A percentile compares a stretch with the other conserved stretches of the same genome.
These are phyloP conservation scores for Coprinopsis strossmayeri DNA, from an alignment of 768 basidiomycete genomes.

Conservation along the genomic window DNA sequence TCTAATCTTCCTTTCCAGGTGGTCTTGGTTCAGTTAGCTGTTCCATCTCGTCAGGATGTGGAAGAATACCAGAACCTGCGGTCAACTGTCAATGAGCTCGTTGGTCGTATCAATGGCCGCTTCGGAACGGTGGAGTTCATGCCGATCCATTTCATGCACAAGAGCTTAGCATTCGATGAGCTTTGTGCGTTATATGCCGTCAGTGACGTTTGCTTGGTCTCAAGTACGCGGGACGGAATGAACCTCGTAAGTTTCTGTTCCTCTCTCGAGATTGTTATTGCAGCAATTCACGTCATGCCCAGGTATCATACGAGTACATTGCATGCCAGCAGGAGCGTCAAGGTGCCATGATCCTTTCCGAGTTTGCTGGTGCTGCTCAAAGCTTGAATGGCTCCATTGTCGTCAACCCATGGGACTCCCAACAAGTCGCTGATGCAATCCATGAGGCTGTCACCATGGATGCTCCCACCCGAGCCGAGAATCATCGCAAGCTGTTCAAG, in stretches of 20 bases:
- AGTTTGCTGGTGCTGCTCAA: conserved; percentile 97
- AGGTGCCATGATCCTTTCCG: conserved; percentile 96
- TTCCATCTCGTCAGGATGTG: conserved; percentile 96
- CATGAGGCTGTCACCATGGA: conserved; percentile 92
- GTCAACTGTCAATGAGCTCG: conserved; percentile 93
- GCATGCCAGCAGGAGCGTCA: conserved; percentile 90
- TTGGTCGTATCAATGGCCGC: conserved; percentile 96
- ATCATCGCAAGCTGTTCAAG: conserved; percentile 93
- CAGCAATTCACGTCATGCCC: conserved; percentile 18
- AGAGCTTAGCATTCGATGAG: conserved; percentile 87
- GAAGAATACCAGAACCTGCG: conserved; percentile 99
- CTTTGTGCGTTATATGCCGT: conserved; percentile 96
- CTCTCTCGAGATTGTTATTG: not conserved
- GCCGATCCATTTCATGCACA: conserved; percentile 99
- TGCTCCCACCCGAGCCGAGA: conserved; percentile 74
- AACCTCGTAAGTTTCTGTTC: conserved; percentile 69
- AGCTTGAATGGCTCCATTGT: conserved; percentile 93
- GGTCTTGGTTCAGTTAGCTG: conserved; percentile 93
- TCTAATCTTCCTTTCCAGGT: conserved; percentile 45
- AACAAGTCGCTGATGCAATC: conserved; percentile 96
- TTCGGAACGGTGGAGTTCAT: conserved; percentile 99
- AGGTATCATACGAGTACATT: conserved; percentile 99
- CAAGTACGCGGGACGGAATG: conserved; percentile 96
- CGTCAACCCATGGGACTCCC: conserved; percentile 99
- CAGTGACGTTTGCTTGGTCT: conserved; percentile 93